Evolutionary conservation across 1,284 basidiomycete species (phyloP).

Genomic region (Ceratobasidium sp.): DNA sequence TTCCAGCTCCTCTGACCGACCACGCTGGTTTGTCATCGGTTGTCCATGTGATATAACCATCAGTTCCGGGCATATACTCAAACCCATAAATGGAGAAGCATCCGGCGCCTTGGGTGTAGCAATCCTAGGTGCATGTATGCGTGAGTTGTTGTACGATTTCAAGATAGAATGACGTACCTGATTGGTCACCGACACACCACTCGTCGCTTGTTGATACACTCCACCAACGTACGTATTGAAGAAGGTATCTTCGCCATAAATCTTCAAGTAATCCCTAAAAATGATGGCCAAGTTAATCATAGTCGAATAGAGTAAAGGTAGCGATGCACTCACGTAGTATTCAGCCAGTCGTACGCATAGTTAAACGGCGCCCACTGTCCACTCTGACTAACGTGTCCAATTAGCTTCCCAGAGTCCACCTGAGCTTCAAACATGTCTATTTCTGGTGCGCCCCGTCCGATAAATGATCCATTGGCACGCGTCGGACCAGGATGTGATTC

Average conservation of each 20-base stretch:
- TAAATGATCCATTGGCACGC: constrained; percentile 47
- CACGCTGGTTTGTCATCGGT: constrained; percentile 72
- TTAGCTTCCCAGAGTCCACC: constrained; percentile 46
- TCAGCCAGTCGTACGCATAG: constrained; percentile 50
- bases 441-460: constrained; percentile 82
- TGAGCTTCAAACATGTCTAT: constrained; percentile 85
- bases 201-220: constrained; percentile 72
- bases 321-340: constrained; percentile 26
- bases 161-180: constrained; percentile 56
- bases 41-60: constrained; percentile 85
- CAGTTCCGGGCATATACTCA: constrained; percentile 67
- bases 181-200: constrained; percentile 61
- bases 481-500: constrained; percentile 58
- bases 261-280: constrained; percentile 13
- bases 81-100: constrained; percentile 70
- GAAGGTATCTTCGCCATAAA: constrained; percentile 51
- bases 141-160: not conserved
- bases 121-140: not conserved
- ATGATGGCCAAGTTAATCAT: not conserved
- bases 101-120: constrained; percentile 44
- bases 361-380: constrained; percentile 48
- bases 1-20: constrained; percentile 76
- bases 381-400: constrained; percentile 46
- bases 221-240: constrained; percentile 66
- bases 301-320: not conserved